Conservation (phyloP, 805 yeast genomes). For the Kluyveromyces starmeri region DNA sequence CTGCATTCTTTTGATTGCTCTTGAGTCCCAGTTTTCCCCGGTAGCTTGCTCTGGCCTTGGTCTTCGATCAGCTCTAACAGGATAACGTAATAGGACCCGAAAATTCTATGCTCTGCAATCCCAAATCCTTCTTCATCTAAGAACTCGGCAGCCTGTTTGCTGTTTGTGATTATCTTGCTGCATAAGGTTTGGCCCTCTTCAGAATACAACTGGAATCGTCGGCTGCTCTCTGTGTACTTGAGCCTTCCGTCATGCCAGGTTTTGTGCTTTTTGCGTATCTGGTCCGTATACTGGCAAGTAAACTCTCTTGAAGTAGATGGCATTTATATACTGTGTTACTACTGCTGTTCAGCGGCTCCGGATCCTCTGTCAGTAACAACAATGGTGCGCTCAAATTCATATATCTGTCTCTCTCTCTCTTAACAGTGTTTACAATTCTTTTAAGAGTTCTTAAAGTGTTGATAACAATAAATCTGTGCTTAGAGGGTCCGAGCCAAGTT, state of each 20-base stretch:
- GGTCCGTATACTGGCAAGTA: conserved; percentile 27
- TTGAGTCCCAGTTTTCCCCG: no score
- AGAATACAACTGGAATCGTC: conserved; percentile 18
- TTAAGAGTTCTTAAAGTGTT: no score
- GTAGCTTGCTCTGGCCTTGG: no score
- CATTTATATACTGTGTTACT: no score
- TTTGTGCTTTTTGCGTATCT: conserved; percentile 26
- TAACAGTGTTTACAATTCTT: no score
- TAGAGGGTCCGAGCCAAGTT: no score
- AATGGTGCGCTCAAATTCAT: no score
- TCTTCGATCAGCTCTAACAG: not conserved
- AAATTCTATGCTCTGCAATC: conserved; percentile 21
- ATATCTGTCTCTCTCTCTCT: no score
- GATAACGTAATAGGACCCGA: conserved; percentile 19
- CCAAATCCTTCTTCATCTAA: conserved; percentile 19
- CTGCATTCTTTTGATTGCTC: no score
- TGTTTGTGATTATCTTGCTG: conserved; percentile 20
- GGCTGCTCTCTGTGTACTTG: conserved; percentile 16
- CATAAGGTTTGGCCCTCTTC: conserved; percentile 18
- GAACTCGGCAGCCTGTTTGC: conserved; percentile 13
- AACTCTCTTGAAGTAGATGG: conserved; percentile 19
- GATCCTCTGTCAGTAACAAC: no score
- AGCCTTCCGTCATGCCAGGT: conserved; percentile 29
- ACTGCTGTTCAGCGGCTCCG: no score
- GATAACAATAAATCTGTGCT: no score